Conservation (phyloP, 768 basidiomycete species). For the Coprinopsis cinerea region DNA sequence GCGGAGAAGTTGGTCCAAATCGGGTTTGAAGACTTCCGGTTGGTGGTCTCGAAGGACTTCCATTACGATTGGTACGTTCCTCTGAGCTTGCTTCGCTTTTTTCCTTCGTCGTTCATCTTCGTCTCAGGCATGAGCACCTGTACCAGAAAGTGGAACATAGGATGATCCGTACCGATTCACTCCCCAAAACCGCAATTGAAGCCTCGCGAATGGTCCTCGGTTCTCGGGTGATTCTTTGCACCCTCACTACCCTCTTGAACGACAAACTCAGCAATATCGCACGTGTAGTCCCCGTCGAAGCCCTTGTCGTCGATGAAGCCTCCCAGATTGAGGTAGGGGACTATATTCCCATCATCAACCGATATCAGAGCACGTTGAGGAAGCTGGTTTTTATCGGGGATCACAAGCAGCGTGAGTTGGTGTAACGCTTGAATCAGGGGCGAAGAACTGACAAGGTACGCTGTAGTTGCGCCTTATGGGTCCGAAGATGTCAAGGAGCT, state of each 20-base stretch:
- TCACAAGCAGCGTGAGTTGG: slow-evolving; percentile 38
- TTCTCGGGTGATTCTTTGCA: slow-evolving; percentile 57
- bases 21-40: slow-evolving; percentile 43
- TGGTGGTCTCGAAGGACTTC: slow-evolving; percentile 62
- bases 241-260: slow-evolving; percentile 57
- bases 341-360: slow-evolving; percentile 34
- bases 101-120: background rate
- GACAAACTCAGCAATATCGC: slow-evolving; percentile 18
- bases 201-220: slow-evolving; percentile 25
- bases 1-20: slow-evolving; percentile 58
- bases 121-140: slow-evolving; percentile 64
- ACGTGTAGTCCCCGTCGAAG: slow-evolving; percentile 29
- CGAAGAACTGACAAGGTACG: slow-evolving; percentile 4
- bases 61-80: slow-evolving; percentile 54
- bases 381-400: slow-evolving; percentile 51
- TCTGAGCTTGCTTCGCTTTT: too few relatives aligned
- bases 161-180: slow-evolving; percentile 39
- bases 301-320: slow-evolving; percentile 47
- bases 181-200: slow-evolving; percentile 18
- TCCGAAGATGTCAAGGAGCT: slow-evolving; percentile 44
- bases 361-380: slow-evolving; percentile 27
- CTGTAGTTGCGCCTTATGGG: slow-evolving; percentile 60
- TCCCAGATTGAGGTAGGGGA: slow-evolving; percentile 49
- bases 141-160: slow-evolving; percentile 44
- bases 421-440: slow-evolving; percentile 11